Conservation (phyloP, 352 stramenopile species). For the Pythium phragmitis region DNA sequence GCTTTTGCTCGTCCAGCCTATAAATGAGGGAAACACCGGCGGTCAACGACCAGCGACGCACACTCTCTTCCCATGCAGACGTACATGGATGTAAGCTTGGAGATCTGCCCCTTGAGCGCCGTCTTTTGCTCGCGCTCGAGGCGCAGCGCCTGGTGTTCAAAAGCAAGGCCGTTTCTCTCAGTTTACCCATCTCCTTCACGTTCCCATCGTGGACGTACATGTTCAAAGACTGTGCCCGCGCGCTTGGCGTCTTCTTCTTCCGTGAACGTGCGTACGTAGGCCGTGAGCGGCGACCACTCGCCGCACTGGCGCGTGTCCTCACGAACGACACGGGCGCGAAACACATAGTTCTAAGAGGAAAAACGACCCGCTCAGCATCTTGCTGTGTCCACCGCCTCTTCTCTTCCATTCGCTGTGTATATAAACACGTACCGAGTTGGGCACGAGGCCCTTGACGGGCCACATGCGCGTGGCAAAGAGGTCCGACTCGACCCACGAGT, state of each 20-base stretch:
- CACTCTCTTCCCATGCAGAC: not conserved
- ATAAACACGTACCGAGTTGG: conserved; percentile 55
- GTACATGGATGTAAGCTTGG: conserved; percentile 73
- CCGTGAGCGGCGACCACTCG: conserved; percentile 72
- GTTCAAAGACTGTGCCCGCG: conserved; percentile 82
- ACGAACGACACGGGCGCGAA: conserved; percentile 67
- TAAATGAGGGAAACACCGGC: not conserved
- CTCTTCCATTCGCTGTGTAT: not conserved
- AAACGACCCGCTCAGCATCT: no score
- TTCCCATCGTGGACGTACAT: conserved; percentile 33
- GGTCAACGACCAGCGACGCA: not conserved
- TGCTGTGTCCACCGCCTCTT: not conserved
- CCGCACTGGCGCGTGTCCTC: conserved; percentile 60
- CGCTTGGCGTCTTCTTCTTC: conserved; percentile 87
- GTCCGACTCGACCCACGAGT: conserved; percentile 82
- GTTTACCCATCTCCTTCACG: no score
- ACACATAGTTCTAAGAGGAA: conserved; percentile 64
- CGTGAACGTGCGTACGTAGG: conserved; percentile 82
- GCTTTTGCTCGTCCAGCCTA: conserved; percentile 50
- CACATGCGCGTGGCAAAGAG: conserved; percentile 53
- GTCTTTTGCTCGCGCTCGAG: conserved; percentile 77
- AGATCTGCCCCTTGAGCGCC: conserved; percentile 71
- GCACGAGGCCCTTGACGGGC: conserved; percentile 64
- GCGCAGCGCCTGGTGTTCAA: conserved; percentile 49
- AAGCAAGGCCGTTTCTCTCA: not conserved